Evolutionary conservation across 78 protist species (phyloP).

Genomic region (Dictyostelium citrinum): DNA sequence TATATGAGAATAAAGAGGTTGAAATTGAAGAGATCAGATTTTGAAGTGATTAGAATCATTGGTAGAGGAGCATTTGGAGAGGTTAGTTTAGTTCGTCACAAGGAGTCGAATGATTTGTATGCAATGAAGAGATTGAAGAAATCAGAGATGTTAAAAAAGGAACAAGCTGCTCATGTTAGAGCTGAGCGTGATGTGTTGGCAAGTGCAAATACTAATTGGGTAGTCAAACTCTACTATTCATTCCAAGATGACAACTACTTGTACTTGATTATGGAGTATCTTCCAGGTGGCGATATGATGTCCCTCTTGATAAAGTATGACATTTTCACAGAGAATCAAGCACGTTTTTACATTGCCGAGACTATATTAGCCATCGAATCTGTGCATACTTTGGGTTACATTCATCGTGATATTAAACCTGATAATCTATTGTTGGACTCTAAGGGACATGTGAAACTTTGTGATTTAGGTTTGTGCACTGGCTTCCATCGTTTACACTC

Average conservation of each 20-base stretch:
- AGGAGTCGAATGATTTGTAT: slow-evolving; percentile 53
- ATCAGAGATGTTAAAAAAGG: slow-evolving; percentile 79
- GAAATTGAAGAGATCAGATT: slow-evolving; percentile 54
- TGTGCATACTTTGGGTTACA: slow-evolving; percentile 84
- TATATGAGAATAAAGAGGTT: slow-evolving; percentile 64
- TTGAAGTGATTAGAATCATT: slow-evolving; percentile 63
- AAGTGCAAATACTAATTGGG: slow-evolving; percentile 77
- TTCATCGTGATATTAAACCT: slow-evolving; percentile 87
- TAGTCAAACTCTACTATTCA: slow-evolving; percentile 41
- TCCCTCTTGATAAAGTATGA: slow-evolving; percentile 83
- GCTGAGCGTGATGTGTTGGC: slow-evolving; percentile 92
- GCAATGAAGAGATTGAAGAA: slow-evolving; percentile 88
- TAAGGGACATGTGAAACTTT: slow-evolving; percentile 71
- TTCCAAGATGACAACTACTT: slow-evolving; percentile 82
- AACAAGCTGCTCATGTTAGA: slow-evolving; percentile 80
- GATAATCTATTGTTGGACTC: slow-evolving; percentile 77
- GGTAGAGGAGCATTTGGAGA: slow-evolving; percentile 89
- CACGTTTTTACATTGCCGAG: slow-evolving; percentile 92
- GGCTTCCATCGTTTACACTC: slow-evolving; percentile 77
- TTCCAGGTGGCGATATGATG: slow-evolving; percentile 93
- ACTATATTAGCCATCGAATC: slow-evolving; percentile 87
- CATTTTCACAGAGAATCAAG: slow-evolving; percentile 80
- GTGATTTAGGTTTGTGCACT: slow-evolving; percentile 77
- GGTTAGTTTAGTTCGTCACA: slow-evolving; percentile 66
- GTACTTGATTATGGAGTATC: slow-evolving; percentile 87